Evolutionary conservation across 2,329 filamentous ascomycete species (phyloP), one percentile per base, ranked within the genome.

Genomic region (Podosphaera fusca): DNA sequence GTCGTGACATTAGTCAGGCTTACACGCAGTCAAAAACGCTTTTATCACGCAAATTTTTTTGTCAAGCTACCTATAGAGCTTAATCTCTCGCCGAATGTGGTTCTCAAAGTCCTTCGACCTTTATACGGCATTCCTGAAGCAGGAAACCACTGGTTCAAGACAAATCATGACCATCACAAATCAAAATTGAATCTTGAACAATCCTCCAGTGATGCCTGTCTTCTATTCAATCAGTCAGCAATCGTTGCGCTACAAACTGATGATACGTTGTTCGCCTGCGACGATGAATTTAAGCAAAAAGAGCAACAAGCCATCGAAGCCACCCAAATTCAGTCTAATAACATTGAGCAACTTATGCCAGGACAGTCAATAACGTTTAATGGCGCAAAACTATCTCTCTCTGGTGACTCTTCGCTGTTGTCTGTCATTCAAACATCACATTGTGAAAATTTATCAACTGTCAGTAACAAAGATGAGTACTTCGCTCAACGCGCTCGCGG

Each of bases 201-300:
- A 42, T 54, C 56, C 8, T 49, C 56, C 12, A 55, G 33, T 54
- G 52, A 58, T 40, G 30, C 52, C 10, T 58, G 56, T 47, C 33
- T 58, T 6, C 33, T 58, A 2, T 49, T 55, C 34, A 58, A 49
- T 47, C 30, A 55, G 35, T 51, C 31, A 52, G 56, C 51, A 36
- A 42, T 58, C 47, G 42, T 58, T 31, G 56, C 34, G 29, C 30
- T 58, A 12, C 56, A 58, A 54, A 58, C 51, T 8, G 51, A 58
- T 49, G 56, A 58, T 51, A 58, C 56, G 12, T 35, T 58, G 21
- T 49, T 58, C 31, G 38, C 34, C 14, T 53, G 51, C 40, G 40
- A 55, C 35, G 35, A 49, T 10, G 8, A 47, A 38, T 58, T 55
- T 33, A 46, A 29, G 7, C 8, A n/a, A n/a, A 29, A 40, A 35